Evolutionary conservation across 306 rosid species (phyloP).

Genomic region (Quercus aquifolioides): DNA sequence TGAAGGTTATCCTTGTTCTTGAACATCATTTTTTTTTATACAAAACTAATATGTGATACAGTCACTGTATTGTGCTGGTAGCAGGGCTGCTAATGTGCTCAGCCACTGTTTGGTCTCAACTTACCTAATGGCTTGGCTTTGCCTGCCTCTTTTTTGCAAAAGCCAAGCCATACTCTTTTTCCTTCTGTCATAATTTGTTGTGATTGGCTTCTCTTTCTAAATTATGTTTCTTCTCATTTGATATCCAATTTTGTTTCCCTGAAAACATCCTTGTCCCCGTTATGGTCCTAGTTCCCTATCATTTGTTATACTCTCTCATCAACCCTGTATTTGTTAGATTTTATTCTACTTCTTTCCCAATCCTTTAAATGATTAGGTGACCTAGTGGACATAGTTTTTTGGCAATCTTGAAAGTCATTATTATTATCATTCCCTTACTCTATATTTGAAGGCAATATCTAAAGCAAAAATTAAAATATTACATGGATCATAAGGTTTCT

Average conservation of each 20-base stretch:
- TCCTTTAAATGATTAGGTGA: not conserved
- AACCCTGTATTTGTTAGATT: not conserved
- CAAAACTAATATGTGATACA: too few relatives aligned
- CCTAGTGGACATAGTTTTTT: not conserved
- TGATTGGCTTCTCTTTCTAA: not conserved
- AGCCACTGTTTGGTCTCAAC: not conserved
- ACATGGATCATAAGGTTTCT: not conserved
- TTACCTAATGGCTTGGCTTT: not conserved
- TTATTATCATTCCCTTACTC: not conserved
- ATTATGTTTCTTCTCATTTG: not conserved
- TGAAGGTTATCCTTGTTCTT: slow-evolving; percentile 57
- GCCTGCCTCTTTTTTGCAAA: not conserved
- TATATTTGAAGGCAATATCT: not conserved
- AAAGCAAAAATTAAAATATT: not conserved
- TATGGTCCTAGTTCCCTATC: too few relatives aligned
- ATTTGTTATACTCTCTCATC: not conserved
- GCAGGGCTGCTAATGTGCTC: not conserved
- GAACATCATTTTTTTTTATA: not conserved
- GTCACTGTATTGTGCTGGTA: not conserved
- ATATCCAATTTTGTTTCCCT: not conserved
- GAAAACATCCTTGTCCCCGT: not conserved
- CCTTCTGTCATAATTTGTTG: not conserved
- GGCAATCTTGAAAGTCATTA: not conserved
- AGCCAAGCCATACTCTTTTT: not conserved
- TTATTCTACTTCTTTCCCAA: not conserved